phyloP scores from a whole-genome alignment of 2,329 filamentous ascomycete species.

The Grosmannia clavigera region DNA sequence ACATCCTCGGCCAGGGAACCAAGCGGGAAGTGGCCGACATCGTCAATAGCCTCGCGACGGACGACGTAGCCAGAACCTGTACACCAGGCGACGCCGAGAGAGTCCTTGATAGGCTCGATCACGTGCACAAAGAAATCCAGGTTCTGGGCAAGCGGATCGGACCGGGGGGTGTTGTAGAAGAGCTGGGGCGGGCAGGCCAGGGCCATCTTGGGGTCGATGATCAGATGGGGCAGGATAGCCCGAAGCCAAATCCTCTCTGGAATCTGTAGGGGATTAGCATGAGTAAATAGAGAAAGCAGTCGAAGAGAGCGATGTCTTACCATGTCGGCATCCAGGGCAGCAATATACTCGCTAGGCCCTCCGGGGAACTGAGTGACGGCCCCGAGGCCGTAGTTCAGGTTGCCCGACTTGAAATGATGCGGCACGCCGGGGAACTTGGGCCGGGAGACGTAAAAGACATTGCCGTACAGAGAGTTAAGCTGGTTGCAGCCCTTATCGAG shows the following conservation, averaged over 20 bases:
- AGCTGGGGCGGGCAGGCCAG: conserved; percentile 49
- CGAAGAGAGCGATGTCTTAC: conserved; percentile 15
- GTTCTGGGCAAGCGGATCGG: conserved; percentile 45
- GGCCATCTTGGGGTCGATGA: conserved; percentile 44
- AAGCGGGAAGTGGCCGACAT: conserved; percentile 49
- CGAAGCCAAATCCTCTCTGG: conserved; percentile 48
- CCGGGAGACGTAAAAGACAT: conserved; percentile 41
- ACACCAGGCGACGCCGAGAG: conserved; percentile 47
- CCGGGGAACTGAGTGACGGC: conserved; percentile 36
- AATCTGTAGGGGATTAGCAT: conserved; percentile 26
- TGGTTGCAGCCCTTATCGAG: conserved; percentile 24
- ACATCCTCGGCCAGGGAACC: conserved; percentile 50
- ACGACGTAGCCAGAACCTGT: conserved; percentile 51
- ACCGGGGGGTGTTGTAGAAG: conserved; percentile 49
- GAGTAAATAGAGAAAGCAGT: background rate
- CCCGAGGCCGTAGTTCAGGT: conserved; percentile 48
- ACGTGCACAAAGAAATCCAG: conserved; percentile 46
- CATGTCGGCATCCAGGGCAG: conserved; percentile 57
- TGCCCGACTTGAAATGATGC: conserved; percentile 52
- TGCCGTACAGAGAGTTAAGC: conserved; percentile 29
- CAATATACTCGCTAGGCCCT: conserved; percentile 44
- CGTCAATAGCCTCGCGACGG: conserved; percentile 45
- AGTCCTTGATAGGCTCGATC: conserved; percentile 36
- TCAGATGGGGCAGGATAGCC: conserved; percentile 44
- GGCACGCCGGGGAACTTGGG: conserved; percentile 34